Percentiles rank a stretch among this genome's conserved stretches.
Conservation (phyloP, 139 green algal species). For the Haematococcus lacustris region DNA sequence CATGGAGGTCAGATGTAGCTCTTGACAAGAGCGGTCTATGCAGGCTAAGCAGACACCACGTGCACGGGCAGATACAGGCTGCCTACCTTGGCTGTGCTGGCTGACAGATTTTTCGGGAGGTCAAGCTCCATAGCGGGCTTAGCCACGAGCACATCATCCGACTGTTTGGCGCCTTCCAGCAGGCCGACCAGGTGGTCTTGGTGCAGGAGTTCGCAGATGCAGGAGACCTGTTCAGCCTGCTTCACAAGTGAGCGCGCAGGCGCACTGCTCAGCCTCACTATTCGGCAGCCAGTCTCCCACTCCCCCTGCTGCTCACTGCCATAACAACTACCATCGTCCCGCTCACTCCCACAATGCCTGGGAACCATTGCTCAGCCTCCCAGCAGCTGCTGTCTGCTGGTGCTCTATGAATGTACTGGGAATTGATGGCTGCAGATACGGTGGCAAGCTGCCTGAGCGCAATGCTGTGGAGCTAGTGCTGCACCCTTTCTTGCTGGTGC, state of each 20-base stretch:
- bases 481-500: conserved; percentile 29
- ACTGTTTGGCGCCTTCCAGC: conserved; percentile 48
- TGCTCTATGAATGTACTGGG: no score
- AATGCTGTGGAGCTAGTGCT: conserved; percentile 40
- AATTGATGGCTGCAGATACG: conserved; percentile 39
- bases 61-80: neutral
- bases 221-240: conserved; percentile 38
- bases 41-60: neutral
- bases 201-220: conserved; percentile 43
- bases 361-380: no score
- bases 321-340: no score
- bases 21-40: no score
- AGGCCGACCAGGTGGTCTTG: conserved; percentile 31
- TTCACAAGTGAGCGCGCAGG: conserved; percentile 24
- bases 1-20: no score
- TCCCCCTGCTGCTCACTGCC: no score
- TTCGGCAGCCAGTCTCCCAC: no score
- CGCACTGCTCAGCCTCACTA: no score
- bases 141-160: conserved; percentile 48
- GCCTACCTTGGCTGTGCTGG: neutral
- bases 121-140: conserved; percentile 42
- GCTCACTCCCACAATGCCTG: no score
- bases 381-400: no score
- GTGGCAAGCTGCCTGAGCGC: conserved; percentile 32
- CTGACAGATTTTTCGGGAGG: conserved; percentile 32